Conservation (phyloP, 1,139 yeast genomes). For the Arxiozyma slooffiae region DNA sequence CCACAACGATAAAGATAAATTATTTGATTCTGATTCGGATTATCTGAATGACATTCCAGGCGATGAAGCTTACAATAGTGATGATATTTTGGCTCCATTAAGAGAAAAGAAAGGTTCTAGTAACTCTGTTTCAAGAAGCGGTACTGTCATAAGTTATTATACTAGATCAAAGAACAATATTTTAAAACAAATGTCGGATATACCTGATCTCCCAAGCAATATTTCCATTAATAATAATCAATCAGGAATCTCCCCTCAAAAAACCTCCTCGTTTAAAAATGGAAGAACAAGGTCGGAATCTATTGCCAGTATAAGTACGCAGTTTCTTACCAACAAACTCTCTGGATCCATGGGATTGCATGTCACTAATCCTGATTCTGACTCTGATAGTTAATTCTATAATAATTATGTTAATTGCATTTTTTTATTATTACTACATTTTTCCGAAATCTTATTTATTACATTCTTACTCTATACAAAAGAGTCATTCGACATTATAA, state of each 20-base stretch:
- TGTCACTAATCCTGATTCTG: constrained; percentile 28
- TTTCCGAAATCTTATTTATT: neutral
- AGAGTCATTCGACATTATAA: too few species aligned
- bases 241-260: constrained; percentile 2
- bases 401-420: neutral
- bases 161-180: constrained; percentile 24
- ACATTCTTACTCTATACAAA: neutral
- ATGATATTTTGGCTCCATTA: constrained; percentile 30
- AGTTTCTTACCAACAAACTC: constrained; percentile 9
- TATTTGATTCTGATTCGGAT: constrained; percentile 11
- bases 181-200: constrained; percentile 9
- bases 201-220: constrained; percentile 16
- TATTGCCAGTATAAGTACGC: constrained; percentile 11
- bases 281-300: constrained; percentile 7
- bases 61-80: constrained; percentile 31
- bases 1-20: constrained; percentile 10
- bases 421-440: too few species aligned
- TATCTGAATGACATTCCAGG: constrained; percentile 29
- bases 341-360: constrained; percentile 14
- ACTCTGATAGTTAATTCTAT: constrained; percentile 9
- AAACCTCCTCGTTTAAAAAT: neutral
- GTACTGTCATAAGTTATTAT: constrained; percentile 28
- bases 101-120: constrained; percentile 15
- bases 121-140: constrained; percentile 17
- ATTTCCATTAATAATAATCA: constrained; percentile 14